A percentile compares a stretch with the other conserved stretches of the same genome.
phyloP scores from a whole-genome alignment of 345 rosid species.

The Hibiscus syriacus region DNA sequence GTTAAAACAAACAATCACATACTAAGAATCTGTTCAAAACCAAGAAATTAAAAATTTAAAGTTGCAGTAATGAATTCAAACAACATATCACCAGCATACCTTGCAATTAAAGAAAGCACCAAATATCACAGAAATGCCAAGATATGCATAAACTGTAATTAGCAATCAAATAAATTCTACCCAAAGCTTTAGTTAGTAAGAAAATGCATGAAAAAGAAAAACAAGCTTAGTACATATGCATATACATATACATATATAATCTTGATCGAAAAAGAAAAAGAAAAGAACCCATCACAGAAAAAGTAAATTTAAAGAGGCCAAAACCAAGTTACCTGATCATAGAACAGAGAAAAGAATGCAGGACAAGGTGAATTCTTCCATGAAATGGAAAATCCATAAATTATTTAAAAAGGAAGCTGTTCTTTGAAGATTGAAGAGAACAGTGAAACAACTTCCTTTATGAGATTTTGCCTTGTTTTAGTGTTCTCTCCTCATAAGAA shows the following conservation, averaged over 20 bases:
- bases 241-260: too few relatives aligned
- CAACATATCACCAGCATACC: neutral
- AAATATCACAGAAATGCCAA: slow-evolving; percentile 18
- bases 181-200: neutral
- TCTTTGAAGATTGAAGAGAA: neutral
- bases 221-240: too few relatives aligned
- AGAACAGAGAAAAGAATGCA: slow-evolving; percentile 24
- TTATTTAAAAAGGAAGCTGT: neutral
- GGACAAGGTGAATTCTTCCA: slow-evolving; percentile 19
- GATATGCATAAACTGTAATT: too few relatives aligned
- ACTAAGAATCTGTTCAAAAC: neutral
- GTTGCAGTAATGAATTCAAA: neutral
- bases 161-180: neutral
- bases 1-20: neutral
- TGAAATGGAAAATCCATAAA: slow-evolving; percentile 7
- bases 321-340: slow-evolving; percentile 38
- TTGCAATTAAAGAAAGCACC: slow-evolving; percentile 14
- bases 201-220: slow-evolving; percentile 5
- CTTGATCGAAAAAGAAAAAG: slow-evolving; percentile 5
- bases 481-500: too few relatives aligned
- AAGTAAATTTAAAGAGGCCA: neutral
- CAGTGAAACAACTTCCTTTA: neutral
- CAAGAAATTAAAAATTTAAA: neutral
- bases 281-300: neutral
- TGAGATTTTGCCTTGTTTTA: too few relatives aligned